phyloP scores from a whole-genome alignment of 2,329 filamentous ascomycete genomes.

The Exophiala phaeomuriformis region DNA sequence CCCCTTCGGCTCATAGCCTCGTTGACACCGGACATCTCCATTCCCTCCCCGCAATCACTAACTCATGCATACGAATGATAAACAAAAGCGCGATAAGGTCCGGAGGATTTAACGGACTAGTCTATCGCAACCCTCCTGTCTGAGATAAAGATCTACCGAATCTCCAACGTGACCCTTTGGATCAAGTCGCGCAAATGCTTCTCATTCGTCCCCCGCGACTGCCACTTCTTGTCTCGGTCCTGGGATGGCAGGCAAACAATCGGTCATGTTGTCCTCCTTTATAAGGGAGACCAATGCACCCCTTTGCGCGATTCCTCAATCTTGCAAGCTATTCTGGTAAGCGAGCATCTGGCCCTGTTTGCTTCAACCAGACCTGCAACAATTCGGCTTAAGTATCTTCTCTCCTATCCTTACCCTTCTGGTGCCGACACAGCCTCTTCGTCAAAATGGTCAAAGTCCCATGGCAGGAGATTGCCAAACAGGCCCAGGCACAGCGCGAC shows the following conservation, averaged over 20 bases:
- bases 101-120: not conserved
- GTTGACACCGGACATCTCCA: not conserved
- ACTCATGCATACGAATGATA: not conserved
- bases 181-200: not conserved
- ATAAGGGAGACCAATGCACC: too few relatives aligned
- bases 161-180: not conserved
- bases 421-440: too few relatives aligned
- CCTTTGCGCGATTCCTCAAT: too few relatives aligned
- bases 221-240: not conserved
- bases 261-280: too few relatives aligned
- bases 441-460: conserved; percentile 3
- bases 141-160: not conserved
- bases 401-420: too few relatives aligned
- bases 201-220: not conserved
- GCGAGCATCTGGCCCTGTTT: too few relatives aligned
- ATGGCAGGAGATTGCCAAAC: conserved; percentile 23
- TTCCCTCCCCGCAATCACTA: not conserved
- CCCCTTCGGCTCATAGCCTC: not conserved
- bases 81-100: not conserved
- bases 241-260: not conserved
- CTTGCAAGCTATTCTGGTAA: too few relatives aligned
- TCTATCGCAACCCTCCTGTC: not conserved
- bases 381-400: too few relatives aligned
- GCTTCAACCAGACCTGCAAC: too few relatives aligned
- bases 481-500: conserved; percentile 20